phyloP scores from a whole-genome alignment of 2,329 filamentous ascomycete species.

The Calcarisporium arbuscula region DNA sequence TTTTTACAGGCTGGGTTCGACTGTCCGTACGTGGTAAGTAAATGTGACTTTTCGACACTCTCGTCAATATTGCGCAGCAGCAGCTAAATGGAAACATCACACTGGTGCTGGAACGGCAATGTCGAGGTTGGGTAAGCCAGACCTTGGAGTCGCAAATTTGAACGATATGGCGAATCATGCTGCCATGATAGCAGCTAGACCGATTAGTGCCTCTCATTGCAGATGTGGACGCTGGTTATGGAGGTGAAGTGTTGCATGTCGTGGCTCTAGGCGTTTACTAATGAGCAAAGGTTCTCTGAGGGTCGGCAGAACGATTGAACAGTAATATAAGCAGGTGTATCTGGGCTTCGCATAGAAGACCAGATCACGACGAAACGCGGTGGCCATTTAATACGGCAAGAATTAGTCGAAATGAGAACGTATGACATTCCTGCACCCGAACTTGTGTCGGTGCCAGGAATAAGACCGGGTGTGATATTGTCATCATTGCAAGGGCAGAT shows the following conservation, averaged over 20 bases:
- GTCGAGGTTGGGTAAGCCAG: constrained; percentile 55
- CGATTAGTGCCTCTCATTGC: constrained; percentile 52
- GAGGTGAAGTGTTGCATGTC: too few relatives aligned
- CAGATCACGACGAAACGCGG: constrained; percentile 60
- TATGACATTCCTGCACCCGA: constrained; percentile 50
- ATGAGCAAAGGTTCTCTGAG: too few relatives aligned
- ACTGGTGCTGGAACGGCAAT: constrained; percentile 57
- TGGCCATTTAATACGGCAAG: constrained; percentile 56
- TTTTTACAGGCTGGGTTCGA: constrained; percentile 57
- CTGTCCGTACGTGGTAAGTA: constrained; percentile 59
- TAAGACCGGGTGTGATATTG: constrained; percentile 37
- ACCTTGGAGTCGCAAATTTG: constrained; percentile 55
- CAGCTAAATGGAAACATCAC: constrained; percentile 32
- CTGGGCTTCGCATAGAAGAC: constrained; percentile 56
- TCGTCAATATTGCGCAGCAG: too few relatives aligned
- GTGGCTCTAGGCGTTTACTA: too few relatives aligned
- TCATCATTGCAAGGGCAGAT: constrained; percentile 60
- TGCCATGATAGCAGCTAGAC: constrained; percentile 56
- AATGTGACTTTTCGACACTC: too few relatives aligned
- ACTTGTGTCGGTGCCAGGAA: constrained; percentile 45
- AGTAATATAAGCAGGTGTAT: constrained; percentile 50
- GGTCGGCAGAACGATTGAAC: constrained; percentile 46
- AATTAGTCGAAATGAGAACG: too few relatives aligned
- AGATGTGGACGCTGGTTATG: constrained; percentile 55
- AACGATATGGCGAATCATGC: constrained; percentile 59